Conservation (phyloP, 257 asterid genomes). For the Lycium barbarum region DNA sequence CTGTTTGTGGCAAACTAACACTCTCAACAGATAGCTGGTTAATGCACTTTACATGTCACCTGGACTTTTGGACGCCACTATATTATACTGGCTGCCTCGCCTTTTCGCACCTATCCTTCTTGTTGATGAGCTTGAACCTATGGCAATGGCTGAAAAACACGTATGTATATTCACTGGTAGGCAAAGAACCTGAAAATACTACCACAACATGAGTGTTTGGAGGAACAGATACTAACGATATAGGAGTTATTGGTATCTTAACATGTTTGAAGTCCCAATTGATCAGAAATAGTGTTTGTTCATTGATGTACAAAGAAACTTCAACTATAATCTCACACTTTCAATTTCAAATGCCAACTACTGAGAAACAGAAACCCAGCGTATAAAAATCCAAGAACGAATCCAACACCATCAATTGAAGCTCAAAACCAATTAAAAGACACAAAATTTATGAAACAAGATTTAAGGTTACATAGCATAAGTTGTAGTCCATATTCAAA, state of each 20-base stretch:
- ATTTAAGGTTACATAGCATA: background rate
- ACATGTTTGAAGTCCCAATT: background rate
- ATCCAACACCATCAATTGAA: background rate
- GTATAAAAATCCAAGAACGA: background rate
- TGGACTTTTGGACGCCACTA: background rate
- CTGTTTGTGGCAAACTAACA: background rate
- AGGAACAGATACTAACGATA: background rate
- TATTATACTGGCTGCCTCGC: background rate
- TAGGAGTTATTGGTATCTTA: background rate
- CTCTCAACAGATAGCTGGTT: background rate
- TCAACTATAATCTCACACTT: background rate
- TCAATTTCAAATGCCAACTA: constrained; percentile 2
- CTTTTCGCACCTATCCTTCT: background rate
- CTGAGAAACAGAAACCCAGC: background rate
- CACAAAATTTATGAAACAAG: background rate
- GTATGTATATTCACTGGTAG: background rate
- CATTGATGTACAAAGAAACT: background rate
- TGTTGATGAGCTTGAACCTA: background rate
- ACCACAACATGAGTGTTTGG: background rate
- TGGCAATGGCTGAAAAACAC: background rate
- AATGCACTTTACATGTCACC: background rate
- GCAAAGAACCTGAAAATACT: background rate
- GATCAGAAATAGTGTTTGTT: background rate
- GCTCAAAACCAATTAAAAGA: background rate
- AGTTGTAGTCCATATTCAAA: background rate